Conservation (phyloP, 2,329 filamentous ascomycete genomes). For the Chaetomium sp. region DNA sequence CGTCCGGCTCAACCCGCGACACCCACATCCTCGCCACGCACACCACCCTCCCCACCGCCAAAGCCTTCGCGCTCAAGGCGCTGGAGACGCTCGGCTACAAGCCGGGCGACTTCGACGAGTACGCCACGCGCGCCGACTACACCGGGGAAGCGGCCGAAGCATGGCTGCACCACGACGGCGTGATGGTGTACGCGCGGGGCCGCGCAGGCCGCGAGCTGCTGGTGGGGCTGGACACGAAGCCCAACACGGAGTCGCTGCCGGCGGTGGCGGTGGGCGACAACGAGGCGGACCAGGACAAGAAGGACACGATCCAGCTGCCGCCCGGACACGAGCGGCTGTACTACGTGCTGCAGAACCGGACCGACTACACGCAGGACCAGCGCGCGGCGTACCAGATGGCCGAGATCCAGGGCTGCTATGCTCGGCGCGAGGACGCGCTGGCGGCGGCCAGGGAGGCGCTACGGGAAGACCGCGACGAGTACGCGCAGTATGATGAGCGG, state of each 20-base stretch:
- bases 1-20: conserved; percentile 36
- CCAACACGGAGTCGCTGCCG: conserved; percentile 41
- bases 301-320: conserved; percentile 34
- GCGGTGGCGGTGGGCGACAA: neutral
- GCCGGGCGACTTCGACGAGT: conserved; percentile 43
- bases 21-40: conserved; percentile 46
- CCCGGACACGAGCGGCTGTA: conserved; percentile 40
- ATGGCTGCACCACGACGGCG: conserved; percentile 46
- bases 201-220: conserved; percentile 44
- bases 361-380: conserved; percentile 46
- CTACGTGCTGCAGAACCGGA: conserved; percentile 48
- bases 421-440: conserved; percentile 40
- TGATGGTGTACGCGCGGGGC: conserved; percentile 44
- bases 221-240: conserved; percentile 43
- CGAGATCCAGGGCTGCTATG: conserved; percentile 46
- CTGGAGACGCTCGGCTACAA: conserved; percentile 43
- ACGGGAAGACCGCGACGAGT: conserved; percentile 35
- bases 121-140: conserved; percentile 33
- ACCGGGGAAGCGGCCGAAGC: neutral
- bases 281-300: neutral
- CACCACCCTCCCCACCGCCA: conserved; percentile 42
- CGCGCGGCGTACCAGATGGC: conserved; percentile 40
- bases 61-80: conserved; percentile 40
- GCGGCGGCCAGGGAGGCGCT: conserved; percentile 42
- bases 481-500: conserved; percentile 39